Evolutionary conservation across 2,329 filamentous ascomycete genomes (phyloP).

Genomic region (Passalora sequoiae): DNA sequence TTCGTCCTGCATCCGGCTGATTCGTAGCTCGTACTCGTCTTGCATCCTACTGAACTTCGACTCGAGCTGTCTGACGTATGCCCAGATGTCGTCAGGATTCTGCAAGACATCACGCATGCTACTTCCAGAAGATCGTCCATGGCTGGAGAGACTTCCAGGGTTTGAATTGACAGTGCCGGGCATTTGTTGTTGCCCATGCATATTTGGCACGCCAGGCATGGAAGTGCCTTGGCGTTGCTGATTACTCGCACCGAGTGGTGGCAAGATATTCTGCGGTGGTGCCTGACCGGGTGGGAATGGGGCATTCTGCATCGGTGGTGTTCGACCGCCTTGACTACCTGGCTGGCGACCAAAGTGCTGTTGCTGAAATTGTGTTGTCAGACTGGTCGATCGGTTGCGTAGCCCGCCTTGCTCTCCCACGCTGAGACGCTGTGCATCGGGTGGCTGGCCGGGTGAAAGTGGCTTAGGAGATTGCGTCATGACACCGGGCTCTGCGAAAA

Average conservation of each 20-base stretch:
- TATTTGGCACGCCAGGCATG: conserved; percentile 31
- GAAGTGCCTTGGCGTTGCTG: conserved; percentile 21
- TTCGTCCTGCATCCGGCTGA: conserved; percentile 42
- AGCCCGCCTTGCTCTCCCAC: conserved; percentile 38
- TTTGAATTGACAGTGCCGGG: conserved; percentile 37
- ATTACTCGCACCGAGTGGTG: conserved; percentile 33
- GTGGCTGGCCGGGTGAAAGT: conserved; percentile 60
- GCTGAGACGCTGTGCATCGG: conserved; percentile 50
- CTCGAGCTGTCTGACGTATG: conserved; percentile 67
- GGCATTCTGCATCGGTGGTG: conserved; percentile 44
- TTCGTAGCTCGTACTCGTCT: conserved; percentile 45
- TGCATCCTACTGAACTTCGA: conserved; percentile 44
- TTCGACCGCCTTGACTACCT: conserved; percentile 53
- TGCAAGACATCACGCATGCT: conserved; percentile 64
- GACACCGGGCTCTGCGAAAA: conserved; percentile 61
- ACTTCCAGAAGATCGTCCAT: conserved; percentile 52
- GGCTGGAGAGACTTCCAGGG: conserved; percentile 47
- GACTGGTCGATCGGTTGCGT: conserved; percentile 61
- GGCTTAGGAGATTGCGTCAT: conserved; percentile 88
- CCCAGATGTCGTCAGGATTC: conserved; percentile 56
- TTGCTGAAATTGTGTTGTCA: conserved; percentile 61
- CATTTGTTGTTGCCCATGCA: conserved; percentile 35
- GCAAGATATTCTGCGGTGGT: conserved; percentile 32
- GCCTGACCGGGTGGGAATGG: conserved; percentile 35
- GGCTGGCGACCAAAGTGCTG: conserved; percentile 52